Base-by-base conservation (phyloP, 2,329 filamentous ascomycete genomes). In the Fusarium foetens region DNA sequence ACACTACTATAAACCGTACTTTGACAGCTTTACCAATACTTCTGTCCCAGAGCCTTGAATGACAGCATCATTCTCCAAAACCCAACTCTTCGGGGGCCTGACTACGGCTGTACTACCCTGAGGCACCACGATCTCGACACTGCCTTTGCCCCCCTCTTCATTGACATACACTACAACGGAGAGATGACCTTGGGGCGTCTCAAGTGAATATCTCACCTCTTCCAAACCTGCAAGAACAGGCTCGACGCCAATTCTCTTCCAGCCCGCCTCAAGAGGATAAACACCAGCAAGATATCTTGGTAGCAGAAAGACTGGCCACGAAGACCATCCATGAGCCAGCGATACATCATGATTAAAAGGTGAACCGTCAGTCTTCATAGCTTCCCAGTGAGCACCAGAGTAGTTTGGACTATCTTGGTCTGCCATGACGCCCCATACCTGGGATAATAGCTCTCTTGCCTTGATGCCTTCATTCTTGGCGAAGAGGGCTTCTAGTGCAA, bases 371-470 rank as follows among this genome's bases (percentile, higher is more conserved):
- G 27, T 35, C 6, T 17, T 63, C 25, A 64, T 54, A 0, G 45
- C 58, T 17, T 64, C 62, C 61, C 61, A 64, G 27, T 64, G 61
- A 29, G 58, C 61, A 0, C 61, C 61, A 8, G 61, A 64, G 19
- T 53, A 64, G 6, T 63, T 63, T 0, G 58, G 39, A 0, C 2
- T 10, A 9, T 29, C 27, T 8, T 17, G 58, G 1, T 64, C 13
- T 0, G 58, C 58, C 61, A 64, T 64, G 16, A 1, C 8, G 6
- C 58, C 58, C 58, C 61, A 64, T 8, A 64, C 33, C 14, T 5
- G 35, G 3, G 19, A 63, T 6, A 64, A 23, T 3, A 63, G n/a
- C 4, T 35, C 27, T 7, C 3, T 63, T 8, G 61, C 61, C 19
- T 39, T 53, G 0, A 4, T 10, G 0, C 57, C 58, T 8, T 64